Evolutionary conservation across 148 eudicot species (phyloP), one percentile per base, ranked within the genome.

Genomic region (Rhododendron griersonianum): DNA sequence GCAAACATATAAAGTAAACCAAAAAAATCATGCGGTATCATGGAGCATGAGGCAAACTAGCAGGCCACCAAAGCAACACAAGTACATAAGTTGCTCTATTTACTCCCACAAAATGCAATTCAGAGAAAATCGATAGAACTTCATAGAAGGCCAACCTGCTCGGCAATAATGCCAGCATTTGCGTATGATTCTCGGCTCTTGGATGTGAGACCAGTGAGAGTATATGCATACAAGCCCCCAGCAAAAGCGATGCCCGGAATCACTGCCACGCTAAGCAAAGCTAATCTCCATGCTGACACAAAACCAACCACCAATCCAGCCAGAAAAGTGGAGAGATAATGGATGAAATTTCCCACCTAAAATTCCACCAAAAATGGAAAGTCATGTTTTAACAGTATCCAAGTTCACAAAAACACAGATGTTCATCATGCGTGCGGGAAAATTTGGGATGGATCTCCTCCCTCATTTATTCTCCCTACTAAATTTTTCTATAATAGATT

Each of bases 251-350:
- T 98, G 61, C 99, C 99, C 0, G 99, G 99, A 84, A 98, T 98
- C 59, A 98, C 98, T 47, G 99, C 99, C 79, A 98, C 95, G 85
- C 99, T 98, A 30, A 98, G 96, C 81, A 98, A 93, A 21, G 99
- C 99, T 51, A 98, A 88, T 89, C 89, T 93, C 99, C 99, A 98
- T 84, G 99, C 98, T 69, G 99, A 94, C 79, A 95, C 97, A 87
- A 98, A 98, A 76, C 99, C 99, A 71, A 98, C 99, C 95, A 95
- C 99, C 93, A 98, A 85, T 80, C 99, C 99, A 55, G 99, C 99
- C 95, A 98, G 83, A 87, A 98, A 98, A 19, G 99, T 98, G 25
- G 99, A 98, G 2, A 98, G 93, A 87, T 98, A 98, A 88, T 98
- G 99, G 83, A 98, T 94, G 90, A 98, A 98, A 86, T 98, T 98